phyloP scores from a whole-genome alignment of 495 filamentous ascomycete genomes.

The Trichoderma parareesei region DNA sequence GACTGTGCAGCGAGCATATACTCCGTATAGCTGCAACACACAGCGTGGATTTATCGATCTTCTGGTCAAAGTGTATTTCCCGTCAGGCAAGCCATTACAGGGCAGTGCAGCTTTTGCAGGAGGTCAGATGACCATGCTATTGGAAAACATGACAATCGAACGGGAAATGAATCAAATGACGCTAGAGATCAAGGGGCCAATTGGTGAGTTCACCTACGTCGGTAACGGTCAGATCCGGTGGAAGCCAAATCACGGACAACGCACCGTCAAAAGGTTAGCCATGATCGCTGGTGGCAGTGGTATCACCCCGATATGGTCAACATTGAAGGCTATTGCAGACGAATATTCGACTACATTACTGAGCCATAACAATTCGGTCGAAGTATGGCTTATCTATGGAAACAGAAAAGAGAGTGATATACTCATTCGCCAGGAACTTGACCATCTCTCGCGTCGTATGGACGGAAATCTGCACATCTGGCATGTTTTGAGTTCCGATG shows the following conservation, averaged over 20 bases:
- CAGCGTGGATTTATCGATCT: slow-evolving; percentile 59
- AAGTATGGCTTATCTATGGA: slow-evolving; percentile 59
- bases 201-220: slow-evolving; percentile 79
- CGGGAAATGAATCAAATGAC: slow-evolving; percentile 2
- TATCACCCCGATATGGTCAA: slow-evolving; percentile 88
- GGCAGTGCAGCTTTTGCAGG: slow-evolving; percentile 28
- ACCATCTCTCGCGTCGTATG: not conserved
- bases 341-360: not conserved
- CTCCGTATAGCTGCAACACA: slow-evolving; percentile 63
- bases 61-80: slow-evolving; percentile 79
- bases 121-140: slow-evolving; percentile 77
- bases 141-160: slow-evolving; percentile 61
- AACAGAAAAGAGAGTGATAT: slow-evolving; percentile 81
- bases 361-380: slow-evolving; percentile 25
- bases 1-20: slow-evolving; percentile 80
- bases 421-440: slow-evolving; percentile 45
- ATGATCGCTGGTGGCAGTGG: slow-evolving; percentile 91
- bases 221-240: slow-evolving; percentile 52
- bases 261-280: slow-evolving; percentile 58
- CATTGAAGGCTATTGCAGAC: slow-evolving; percentile 68
- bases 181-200: slow-evolving; percentile 86
- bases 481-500: not conserved
- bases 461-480: not conserved
- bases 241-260: slow-evolving; percentile 48
- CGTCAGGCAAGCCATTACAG: slow-evolving; percentile 42